Conservation (phyloP, 352 stramenopile genomes). For the Hyphochytrium catenoides region DNA sequence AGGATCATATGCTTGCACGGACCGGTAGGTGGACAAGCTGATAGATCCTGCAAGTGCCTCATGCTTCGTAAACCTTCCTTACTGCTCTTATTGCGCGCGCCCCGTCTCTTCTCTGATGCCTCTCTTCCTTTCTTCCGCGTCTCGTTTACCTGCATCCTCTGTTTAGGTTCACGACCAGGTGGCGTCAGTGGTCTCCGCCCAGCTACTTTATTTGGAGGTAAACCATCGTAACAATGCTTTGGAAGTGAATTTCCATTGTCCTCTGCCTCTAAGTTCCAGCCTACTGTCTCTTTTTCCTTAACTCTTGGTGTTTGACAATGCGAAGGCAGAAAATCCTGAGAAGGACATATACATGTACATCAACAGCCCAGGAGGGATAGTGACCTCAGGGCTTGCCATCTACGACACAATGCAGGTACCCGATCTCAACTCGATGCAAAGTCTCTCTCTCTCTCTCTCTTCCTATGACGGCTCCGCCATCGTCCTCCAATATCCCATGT, state of each 20-base stretch:
- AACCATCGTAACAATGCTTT: conserved; percentile 56
- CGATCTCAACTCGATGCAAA: no score
- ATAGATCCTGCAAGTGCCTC: no score
- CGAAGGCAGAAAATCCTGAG: conserved; percentile 71
- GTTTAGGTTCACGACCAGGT: conserved; percentile 57
- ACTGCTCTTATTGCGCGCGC: no score
- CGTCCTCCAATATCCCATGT: no score
- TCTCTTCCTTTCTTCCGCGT: no score
- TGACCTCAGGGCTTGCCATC: conserved; percentile 90
- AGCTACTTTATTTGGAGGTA: conserved; percentile 84
- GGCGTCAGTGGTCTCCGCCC: conserved; percentile 47
- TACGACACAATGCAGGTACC: conserved; percentile 96
- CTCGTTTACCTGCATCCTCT: no score
- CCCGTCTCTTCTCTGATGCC: no score
- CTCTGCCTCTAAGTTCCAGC: neutral
- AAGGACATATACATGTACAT: conserved; percentile 99
- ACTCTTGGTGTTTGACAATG: conserved; percentile 19
- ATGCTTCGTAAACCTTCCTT: no score
- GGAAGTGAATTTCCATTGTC: neutral
- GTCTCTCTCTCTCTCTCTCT: no score
- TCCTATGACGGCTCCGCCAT: no score
- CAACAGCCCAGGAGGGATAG: conserved; percentile 87
- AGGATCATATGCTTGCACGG: conserved; percentile 92
- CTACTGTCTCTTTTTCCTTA: neutral
- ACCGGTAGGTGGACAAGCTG: conserved; percentile 44